Conservation (phyloP, 2,329 filamentous ascomycete genomes). For the Diaporthe nobilis region DNA sequence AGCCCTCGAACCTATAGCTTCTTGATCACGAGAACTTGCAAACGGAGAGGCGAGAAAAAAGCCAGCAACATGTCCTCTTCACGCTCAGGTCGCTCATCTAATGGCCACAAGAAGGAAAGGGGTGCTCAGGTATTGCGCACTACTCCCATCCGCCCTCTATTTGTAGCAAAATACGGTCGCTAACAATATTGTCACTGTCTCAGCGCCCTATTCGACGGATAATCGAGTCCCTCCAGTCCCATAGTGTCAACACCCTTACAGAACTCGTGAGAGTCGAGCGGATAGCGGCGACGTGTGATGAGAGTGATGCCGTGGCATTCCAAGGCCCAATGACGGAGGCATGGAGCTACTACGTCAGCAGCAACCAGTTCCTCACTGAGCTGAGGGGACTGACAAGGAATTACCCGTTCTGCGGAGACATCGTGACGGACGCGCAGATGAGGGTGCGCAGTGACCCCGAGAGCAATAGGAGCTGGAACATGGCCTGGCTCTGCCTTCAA, state of each 20-base stretch:
- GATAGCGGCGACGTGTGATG: conserved; percentile 69
- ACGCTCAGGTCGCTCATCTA: conserved; percentile 32
- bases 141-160: background rate
- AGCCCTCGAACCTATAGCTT: background rate
- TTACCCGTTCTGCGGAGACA: conserved; percentile 77
- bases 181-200: background rate
- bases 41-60: background rate
- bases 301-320: conserved; percentile 71
- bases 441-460: conserved; percentile 74
- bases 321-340: conserved; percentile 77
- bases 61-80: conserved; percentile 39
- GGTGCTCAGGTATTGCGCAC: conserved; percentile 36
- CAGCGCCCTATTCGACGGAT: conserved; percentile 63
- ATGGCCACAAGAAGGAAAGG: conserved; percentile 37
- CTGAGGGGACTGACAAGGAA: conserved; percentile 76
- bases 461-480: conserved; percentile 81
- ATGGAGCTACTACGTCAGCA: conserved; percentile 80
- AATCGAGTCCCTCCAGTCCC: conserved; percentile 74
- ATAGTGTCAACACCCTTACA: conserved; percentile 80
- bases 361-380: conserved; percentile 78
- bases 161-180: conserved; percentile 2
- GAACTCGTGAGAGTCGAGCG: conserved; percentile 81
- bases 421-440: conserved; percentile 75
- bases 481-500: conserved; percentile 78
- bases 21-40: background rate